Evolutionary conservation across 208 protist genomes (phyloP), one percentile per base, ranked within the genome.

Genomic region (Acanthamoeba lenticulata): DNA sequence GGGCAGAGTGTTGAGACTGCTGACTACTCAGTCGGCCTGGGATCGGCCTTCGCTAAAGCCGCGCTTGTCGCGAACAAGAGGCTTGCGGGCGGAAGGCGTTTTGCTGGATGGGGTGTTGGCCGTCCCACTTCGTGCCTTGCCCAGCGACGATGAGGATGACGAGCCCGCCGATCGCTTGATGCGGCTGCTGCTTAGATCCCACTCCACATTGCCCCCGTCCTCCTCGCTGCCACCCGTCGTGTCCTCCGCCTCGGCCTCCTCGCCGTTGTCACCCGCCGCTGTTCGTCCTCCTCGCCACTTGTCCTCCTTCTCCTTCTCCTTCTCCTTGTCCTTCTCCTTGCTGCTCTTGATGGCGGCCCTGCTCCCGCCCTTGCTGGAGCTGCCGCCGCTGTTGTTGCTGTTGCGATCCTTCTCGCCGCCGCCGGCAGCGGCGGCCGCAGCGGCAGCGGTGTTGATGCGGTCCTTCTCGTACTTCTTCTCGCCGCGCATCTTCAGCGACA

Each of bases 381-480:
- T 32, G 13, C 36, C 9, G 38, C 42, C 77, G 15, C 29, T 55
- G 42, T 27, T 32, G 27, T 86, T 55, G 77, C 29, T 29, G 77
- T 47, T 7, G 19, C 7, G 15, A 7, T 86, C 42, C 6, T 86
- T 32, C 19, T 72, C 42, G 9, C 32, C 85, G 38, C 21, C 49
- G 49, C 85, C n/a, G 3, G n/a, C n/a, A n/a, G n/a, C n/a, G n/a
- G n/a, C n/a, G n/a, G n/a, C n/a, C n/a, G n/a, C n/a, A n/a, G n/a
- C n/a, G n/a, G n/a, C n/a, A n/a, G n/a, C n/a, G n/a, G n/a, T n/a
- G n/a, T n/a, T n/a, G n/a, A 85, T 85, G 6, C 74, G 74, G 34
- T 91, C 60, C 42, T 69, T 60, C 15, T 91, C 85, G 60, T 74
- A 91, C 85, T 91, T 91, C 52, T 91, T 91, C 60, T 91, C 85